Percentiles rank a stretch among this genome's conserved stretches.
These are phyloP conservation scores for Brassica juncea DNA, from an alignment of 345 rosid species.

Conservation along the genomic window DNA sequence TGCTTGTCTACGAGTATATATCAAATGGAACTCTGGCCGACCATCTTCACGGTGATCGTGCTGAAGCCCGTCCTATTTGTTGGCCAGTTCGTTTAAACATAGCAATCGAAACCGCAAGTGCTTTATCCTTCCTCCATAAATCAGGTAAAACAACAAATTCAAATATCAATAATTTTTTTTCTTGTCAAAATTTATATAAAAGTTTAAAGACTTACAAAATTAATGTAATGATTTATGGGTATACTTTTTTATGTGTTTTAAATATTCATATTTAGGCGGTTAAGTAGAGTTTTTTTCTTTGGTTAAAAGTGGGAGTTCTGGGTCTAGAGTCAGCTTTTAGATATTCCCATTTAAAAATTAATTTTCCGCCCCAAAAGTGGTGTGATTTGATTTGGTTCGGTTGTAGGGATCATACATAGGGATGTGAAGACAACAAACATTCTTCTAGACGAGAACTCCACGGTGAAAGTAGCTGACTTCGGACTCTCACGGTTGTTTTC, in stretches of 20 bases:
- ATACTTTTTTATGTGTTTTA: too few relatives aligned
- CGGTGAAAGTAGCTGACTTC: conserved; percentile 91
- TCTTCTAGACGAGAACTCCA: conserved; percentile 58
- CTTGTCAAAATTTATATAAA: too few relatives aligned
- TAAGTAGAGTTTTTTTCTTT: too few relatives aligned
- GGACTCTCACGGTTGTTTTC: conserved; percentile 87
- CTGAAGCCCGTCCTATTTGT: conserved; percentile 50
- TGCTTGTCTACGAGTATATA: conserved; percentile 81
- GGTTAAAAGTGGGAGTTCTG: too few relatives aligned
- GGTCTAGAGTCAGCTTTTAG: too few relatives aligned
- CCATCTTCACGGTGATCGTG: conserved; percentile 66
- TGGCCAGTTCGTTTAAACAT: conserved; percentile 73
- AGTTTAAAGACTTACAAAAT: too few relatives aligned
- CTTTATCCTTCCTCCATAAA: conserved; percentile 64
- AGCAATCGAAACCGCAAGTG: conserved; percentile 79
- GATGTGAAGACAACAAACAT: conserved; percentile 90
- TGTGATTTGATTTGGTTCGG: background rate
- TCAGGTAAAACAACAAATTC: conserved; percentile 30
- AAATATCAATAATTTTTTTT: too few relatives aligned
- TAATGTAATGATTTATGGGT: too few relatives aligned
- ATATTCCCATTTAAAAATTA: too few relatives aligned
- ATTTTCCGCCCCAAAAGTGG: too few relatives aligned
- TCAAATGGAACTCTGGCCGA: conserved; percentile 91
- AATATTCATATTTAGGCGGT: too few relatives aligned
- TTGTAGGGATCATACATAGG: conserved; percentile 62